Conservation (phyloP, 805 yeast species). For the Starmerella kuoi region DNA sequence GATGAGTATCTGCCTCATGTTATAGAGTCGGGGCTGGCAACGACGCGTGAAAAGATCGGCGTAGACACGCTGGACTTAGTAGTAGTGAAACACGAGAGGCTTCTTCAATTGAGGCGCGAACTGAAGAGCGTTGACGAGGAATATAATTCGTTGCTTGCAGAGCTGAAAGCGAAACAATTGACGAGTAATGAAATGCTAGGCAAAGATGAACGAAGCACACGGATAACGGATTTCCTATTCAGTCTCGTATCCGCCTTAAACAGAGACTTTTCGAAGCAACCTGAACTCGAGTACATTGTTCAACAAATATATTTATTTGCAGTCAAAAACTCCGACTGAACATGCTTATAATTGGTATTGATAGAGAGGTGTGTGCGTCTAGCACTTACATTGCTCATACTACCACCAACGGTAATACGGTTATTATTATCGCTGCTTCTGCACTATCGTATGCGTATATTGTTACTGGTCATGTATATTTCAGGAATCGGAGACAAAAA, state of each 20-base stretch:
- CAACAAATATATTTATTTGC: slow-evolving; percentile 15
- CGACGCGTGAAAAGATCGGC: slow-evolving; percentile 8
- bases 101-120: neutral
- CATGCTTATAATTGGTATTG: no score
- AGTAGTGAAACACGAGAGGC: slow-evolving; percentile 1
- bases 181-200: neutral
- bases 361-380: no score
- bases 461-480: no score
- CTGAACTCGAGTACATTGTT: slow-evolving; percentile 13
- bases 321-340: neutral
- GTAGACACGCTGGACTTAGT: slow-evolving; percentile 13
- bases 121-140: slow-evolving; percentile 9
- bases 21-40: slow-evolving; percentile 9
- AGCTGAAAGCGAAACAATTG: neutral
- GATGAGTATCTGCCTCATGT: slow-evolving; percentile 9
- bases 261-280: slow-evolving; percentile 10
- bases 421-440: no score
- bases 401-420: no score
- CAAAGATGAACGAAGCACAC: slow-evolving; percentile 2
- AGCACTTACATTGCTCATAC: no score
- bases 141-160: slow-evolving; percentile 4
- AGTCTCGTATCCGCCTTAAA: slow-evolving; percentile 13
- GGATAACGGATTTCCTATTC: slow-evolving; percentile 15
- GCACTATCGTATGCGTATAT: no score
- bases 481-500: no score